phyloP scores from a whole-genome alignment of 176 grass and related monocot species.

The Elymus sibiricus region DNA sequence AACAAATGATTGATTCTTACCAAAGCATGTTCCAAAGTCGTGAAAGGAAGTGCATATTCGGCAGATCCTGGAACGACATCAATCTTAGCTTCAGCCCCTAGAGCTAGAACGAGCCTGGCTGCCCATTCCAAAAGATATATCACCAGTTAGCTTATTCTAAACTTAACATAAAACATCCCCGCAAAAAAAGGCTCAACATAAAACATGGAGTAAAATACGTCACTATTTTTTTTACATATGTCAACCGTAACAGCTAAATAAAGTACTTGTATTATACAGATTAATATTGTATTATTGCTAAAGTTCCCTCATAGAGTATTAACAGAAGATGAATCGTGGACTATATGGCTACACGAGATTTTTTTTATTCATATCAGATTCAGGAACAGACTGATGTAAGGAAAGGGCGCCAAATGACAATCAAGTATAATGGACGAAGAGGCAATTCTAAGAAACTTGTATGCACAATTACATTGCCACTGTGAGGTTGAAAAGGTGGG shows the following conservation, averaged over 20 bases:
- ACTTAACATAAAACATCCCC: not conserved
- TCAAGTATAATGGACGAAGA: not conserved
- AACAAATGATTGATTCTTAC: slow-evolving; percentile 44
- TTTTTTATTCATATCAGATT: not conserved
- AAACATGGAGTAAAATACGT: not conserved
- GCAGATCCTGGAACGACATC: slow-evolving; percentile 84
- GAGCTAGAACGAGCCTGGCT: slow-evolving; percentile 99
- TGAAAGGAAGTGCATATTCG: slow-evolving; percentile 86
- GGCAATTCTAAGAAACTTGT: not conserved
- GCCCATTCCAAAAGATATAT: slow-evolving; percentile 61
- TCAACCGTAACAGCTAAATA: not conserved
- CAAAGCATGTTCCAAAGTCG: slow-evolving; percentile 83
- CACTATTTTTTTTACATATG: not conserved
- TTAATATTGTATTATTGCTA: not conserved
- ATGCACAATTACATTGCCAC: not conserved
- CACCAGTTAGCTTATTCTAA: slow-evolving; percentile 37
- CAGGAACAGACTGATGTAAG: not conserved
- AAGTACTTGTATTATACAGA: not conserved
- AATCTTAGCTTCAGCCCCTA: slow-evolving; percentile 95
- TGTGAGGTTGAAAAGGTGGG: not conserved
- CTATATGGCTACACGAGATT: not conserved
- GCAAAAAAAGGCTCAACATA: not conserved
- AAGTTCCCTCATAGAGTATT: not conserved
- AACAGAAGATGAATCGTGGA: not conserved
- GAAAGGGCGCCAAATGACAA: not conserved